Conservation (phyloP, 1,284 basidiomycete genomes). For the Papiliotrema laurentii region DNA sequence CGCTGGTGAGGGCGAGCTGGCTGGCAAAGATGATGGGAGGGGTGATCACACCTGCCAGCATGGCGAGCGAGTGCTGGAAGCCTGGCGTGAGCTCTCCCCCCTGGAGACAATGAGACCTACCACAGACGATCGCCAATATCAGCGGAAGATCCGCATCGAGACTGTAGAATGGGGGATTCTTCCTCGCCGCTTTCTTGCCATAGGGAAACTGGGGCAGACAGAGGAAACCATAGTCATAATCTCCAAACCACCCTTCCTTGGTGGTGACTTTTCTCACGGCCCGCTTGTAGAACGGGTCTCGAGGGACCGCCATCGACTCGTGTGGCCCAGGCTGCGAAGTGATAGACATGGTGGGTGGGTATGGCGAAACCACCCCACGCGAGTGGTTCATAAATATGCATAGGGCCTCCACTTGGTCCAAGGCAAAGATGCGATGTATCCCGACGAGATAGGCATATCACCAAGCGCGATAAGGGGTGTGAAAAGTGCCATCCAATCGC, state of each 20-base stretch:
- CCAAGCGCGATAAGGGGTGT: too few species aligned
- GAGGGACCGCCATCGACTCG: not conserved
- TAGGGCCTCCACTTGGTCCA: too few species aligned
- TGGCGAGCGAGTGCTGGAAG: conserved; percentile 15
- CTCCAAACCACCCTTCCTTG: conserved; percentile 2
- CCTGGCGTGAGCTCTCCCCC: not conserved
- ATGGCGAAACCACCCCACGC: not conserved
- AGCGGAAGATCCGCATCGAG: conserved; percentile 5
- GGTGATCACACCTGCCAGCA: conserved; percentile 29
- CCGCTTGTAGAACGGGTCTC: not conserved
- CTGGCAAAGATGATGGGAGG: conserved; percentile 74
- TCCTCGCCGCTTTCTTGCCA: conserved; percentile 1
- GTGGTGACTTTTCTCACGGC: not conserved
- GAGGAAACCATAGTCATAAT: conserved; percentile 1
- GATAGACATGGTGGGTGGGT: conserved; percentile 1
- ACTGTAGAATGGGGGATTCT: conserved; percentile 5
- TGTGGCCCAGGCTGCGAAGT: not conserved
- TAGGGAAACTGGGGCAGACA: conserved; percentile 1
- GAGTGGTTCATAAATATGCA: too few species aligned
- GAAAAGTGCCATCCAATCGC: too few species aligned
- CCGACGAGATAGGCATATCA: too few species aligned
- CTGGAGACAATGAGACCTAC: not conserved
- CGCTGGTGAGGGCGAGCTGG: conserved; percentile 31
- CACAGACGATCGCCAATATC: conserved; percentile 1
- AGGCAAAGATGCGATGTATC: too few species aligned